Evolutionary conservation across 768 basidiomycete genomes (phyloP), one percentile per base, ranked within the genome.

Genomic region (Hygrocybe coccinea): DNA sequence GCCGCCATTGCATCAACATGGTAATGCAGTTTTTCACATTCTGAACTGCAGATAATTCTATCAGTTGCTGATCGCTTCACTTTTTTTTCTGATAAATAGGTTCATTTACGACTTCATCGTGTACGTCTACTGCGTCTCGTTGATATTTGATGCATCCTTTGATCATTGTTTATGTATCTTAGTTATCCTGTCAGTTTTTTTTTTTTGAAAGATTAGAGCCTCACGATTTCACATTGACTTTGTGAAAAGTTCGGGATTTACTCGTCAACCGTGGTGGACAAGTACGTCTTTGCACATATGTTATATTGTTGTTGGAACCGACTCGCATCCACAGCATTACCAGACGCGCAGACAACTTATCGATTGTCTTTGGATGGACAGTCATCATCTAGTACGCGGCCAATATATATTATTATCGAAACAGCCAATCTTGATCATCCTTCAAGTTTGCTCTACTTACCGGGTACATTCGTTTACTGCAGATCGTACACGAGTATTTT

Each of bases 81-180:
- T 41, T 41, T 44, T 44, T 44, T 17, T 2, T 22, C 22, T 46
- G 19, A 4, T 11, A 34, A 35, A 33, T 43, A 81, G 78, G 79
- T 90, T 90, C 69, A 74, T 91, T 38, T 91, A 91, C 64, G 88
- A 91, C 64, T 85, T 91, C 66, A 89, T 91, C 69, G 76, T 76
- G 80, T 87, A 72, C 56, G 79, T 78, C n/a, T 48, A 22, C 36
- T 63, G 17, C 2, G 15, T 33, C 22, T 51, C 8, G 29, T 29
- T 29, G 8, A 29, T 29, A n/a, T 35, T 24, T 33, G 0, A 5
- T 12, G 19, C 17, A 6, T 22, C n/a, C 25, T 33, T 47, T 52
- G 25, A 59, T 35, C 33, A 24, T 22, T 15, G 53, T 38, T 19
- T 46, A 24, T 37, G 36, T 39, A 21, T 36, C 52, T 22, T 55